Percentiles rank a stretch among this genome's conserved stretches.
Conservation (phyloP, 139 green algal genomes). For the Chlamydomonas urium region DNA sequence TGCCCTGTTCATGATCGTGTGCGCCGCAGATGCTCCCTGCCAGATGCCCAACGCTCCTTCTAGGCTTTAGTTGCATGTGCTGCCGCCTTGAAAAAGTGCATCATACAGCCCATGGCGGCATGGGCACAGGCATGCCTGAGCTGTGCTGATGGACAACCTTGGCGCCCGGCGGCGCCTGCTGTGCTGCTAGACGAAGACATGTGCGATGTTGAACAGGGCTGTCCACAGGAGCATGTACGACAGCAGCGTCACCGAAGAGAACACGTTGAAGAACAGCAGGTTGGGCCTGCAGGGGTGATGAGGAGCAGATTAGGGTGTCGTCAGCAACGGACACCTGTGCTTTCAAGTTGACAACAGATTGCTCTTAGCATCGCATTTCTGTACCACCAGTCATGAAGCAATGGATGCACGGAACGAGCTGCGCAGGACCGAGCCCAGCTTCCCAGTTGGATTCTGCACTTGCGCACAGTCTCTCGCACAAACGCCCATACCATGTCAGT, state of each 20-base stretch:
- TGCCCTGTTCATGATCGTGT: no score
- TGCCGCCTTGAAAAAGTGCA: no score
- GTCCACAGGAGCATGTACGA: conserved; percentile 62
- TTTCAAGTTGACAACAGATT: neutral
- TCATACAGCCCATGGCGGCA: no score
- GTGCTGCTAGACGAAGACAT: conserved; percentile 40
- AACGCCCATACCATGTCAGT: neutral
- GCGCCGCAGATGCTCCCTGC: no score
- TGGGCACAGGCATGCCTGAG: no score
- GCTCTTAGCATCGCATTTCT: neutral
- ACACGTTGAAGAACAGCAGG: conserved; percentile 37
- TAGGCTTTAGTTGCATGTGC: no score
- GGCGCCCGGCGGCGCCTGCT: no score
- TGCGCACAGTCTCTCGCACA: no score
- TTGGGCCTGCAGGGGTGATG: conserved; percentile 33
- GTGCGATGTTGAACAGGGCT: conserved; percentile 50
- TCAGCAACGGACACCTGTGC: neutral
- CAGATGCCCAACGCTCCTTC: no score
- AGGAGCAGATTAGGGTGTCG: neutral
- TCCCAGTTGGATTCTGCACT: neutral
- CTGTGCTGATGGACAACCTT: no score
- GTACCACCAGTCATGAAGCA: neutral
- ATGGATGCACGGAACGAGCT: neutral
- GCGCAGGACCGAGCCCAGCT: neutral
- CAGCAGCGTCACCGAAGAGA: conserved; percentile 44